These are phyloP conservation scores for Aquilaria agallochum DNA, from an alignment of 441 rosid species.

Conservation along the genomic window DNA sequence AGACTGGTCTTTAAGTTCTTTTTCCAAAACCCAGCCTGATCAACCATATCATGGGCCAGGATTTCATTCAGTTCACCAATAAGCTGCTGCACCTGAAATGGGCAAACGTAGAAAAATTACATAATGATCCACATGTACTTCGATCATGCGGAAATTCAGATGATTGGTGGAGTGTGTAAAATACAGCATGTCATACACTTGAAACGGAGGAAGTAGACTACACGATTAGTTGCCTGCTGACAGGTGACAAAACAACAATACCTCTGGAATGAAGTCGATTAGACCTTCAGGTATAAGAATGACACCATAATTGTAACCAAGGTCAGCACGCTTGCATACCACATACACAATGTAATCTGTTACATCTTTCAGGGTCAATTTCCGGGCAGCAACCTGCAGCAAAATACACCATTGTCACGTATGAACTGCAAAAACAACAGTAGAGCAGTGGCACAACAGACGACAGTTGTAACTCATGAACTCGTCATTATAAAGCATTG, in stretches of 20 bases:
- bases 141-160: too few species aligned
- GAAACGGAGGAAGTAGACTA: too few species aligned
- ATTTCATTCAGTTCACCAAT: slow-evolving; percentile 92
- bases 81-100: slow-evolving; percentile 79
- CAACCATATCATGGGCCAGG: slow-evolving; percentile 79
- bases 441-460: too few species aligned
- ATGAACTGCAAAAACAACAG: too few species aligned
- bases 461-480: too few species aligned
- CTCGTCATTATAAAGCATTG: too few species aligned
- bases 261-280: slow-evolving; percentile 99
- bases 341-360: slow-evolving; percentile 89
- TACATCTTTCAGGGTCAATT: slow-evolving; percentile 83
- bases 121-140: too few species aligned
- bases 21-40: slow-evolving; percentile 82
- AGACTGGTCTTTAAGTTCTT: slow-evolving; percentile 74
- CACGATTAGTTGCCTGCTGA: too few species aligned
- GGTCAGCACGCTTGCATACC: slow-evolving; percentile 72
- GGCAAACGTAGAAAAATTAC: slow-evolving; percentile 10
- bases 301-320: slow-evolving; percentile 91
- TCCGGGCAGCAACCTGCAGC: slow-evolving; percentile 80
- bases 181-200: too few species aligned
- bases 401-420: too few species aligned
- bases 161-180: too few species aligned
- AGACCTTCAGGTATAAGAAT: slow-evolving; percentile 97
- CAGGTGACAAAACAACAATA: slow-evolving; percentile 6